Base-by-base conservation (phyloP, 2,329 filamentous ascomycete species). In the Fusarium sp. region DNA sequence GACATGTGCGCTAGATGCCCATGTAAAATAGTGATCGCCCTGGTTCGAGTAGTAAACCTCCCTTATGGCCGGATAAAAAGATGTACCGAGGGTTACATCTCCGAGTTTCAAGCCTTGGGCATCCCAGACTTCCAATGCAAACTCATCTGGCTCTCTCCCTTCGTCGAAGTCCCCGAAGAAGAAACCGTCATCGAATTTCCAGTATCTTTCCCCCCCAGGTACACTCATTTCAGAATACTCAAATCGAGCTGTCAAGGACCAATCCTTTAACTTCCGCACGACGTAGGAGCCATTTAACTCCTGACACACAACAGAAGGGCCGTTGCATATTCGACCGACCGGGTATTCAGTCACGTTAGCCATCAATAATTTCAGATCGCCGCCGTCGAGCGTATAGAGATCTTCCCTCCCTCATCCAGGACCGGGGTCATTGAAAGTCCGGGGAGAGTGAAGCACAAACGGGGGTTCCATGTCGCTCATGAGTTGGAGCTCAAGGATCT, bases 101-200 rank as follows among this genome's bases (percentile, higher is more conserved):
- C 60, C 54, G 6, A 31, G 46, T 31, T 65, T 61, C 12, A 16
- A 26, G 16, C 37, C 65, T 28, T 61, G 20, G 3, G 12, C 7
- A 10, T 65, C 46, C 65, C 59, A 69, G 7, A 69, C n/a, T 15
- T 68, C 60, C 16, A 56, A 23, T 16, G 42, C 15, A 10, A n/a
- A 23, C 23, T 23, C 23, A 23, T 23, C 23, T 23, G 23, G 23
- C 23, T 23, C 23, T 23, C 23, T 23, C 23, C 23, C 3, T 23
- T 23, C 23, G 5, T 5, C 23, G 3, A 23, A 23, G 23, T 23
- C 5, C 23, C 23, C 23, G 23, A 23, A 23, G 23, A 23, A 23
- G 23, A 23, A 23, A 23, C 23, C 23, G 23, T 23, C 23, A 23
- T 23, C 4, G 23, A 23, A 23, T 3, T 5, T 23, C 23, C 23